Evolutionary conservation across 805 yeast species (phyloP), one percentile per base, ranked within the genome.

Genomic region (Henningerozyma blattae): DNA sequence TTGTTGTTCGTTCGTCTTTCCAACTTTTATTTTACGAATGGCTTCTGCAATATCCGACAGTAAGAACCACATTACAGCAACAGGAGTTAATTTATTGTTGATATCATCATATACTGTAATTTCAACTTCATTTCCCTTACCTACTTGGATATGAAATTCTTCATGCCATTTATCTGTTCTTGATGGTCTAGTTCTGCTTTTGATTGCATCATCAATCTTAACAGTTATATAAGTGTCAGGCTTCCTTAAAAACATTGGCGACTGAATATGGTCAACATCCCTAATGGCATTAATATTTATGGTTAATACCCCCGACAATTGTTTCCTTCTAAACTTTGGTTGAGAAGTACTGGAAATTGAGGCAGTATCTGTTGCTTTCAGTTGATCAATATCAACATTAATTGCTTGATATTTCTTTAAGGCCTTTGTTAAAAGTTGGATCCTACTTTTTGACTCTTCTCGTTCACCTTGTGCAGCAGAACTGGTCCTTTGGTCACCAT

Each of bases 1-100:
- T 31, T 76, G 71, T 27, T 65, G 69, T 2, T 76, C 81, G 38
- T 70, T 59, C 28, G 82, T 83, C 47, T 73, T 76, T 7, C 75
- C 83, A 16, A 83, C 87, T 48, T 84, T 85, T 55, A 78, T 80
- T 48, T 91, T 81, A 58, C 99, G 83, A 35, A 89, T 70, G 46
- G 91, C 97, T 62, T 91, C 99, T 1, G 93, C 86, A 28, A 91
- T 72, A 56, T 91, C 99, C 3, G 93, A 77, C 19, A 91, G 65
- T 25, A 89, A 70, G 18, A 89, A 68, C 98, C 98, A 91, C 47
- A 81, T 74, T 26, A 91, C 67, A 7, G 94, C 98, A 6, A 91
- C 95, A 0, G 98, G 97, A 7, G 78, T 74, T 39, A 68, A 61
- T 32, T 65, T 70, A 37, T 66, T 73, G 26, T 82, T 82, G 18